phyloP scores from a whole-genome alignment of 208 protist species.

The Strigomonas culicis region DNA sequence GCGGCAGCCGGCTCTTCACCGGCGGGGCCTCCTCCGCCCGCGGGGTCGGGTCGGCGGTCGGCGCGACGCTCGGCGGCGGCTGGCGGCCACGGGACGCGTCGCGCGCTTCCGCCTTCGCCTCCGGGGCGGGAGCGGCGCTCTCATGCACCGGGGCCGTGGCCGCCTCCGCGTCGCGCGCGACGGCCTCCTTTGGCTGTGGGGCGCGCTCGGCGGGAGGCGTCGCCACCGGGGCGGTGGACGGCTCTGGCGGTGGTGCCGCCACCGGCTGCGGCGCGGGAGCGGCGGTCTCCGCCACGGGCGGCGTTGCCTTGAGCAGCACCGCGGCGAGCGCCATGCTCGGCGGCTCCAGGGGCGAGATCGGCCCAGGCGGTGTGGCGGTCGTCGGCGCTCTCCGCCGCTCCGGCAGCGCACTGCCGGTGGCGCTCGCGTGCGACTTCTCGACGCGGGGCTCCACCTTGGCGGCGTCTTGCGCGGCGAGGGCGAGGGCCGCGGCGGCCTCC shows the following conservation, averaged over 20 bases:
- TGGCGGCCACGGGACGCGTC: neutral
- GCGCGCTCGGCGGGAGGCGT: constrained; percentile 1
- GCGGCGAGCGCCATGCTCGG: too few relatives aligned
- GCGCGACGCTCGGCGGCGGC: constrained; percentile 7
- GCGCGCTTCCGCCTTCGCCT: neutral
- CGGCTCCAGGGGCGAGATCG: neutral
- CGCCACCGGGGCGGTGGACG: neutral
- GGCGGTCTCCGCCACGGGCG: neutral
- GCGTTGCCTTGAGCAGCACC: neutral
- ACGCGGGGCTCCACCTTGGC: neutral
- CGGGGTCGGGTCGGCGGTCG: neutral
- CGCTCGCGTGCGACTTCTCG: neutral
- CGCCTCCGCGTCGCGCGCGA: neutral
- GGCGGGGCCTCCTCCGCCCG: neutral
- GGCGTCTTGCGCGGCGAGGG: neutral
- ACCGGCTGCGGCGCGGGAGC: neutral
- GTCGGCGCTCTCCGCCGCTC: neutral
- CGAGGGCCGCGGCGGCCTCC: neutral
- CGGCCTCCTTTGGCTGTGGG: constrained; percentile 2
- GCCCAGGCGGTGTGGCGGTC: neutral
- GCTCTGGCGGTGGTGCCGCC: neutral
- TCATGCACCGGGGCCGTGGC: neutral
- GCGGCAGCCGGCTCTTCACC: constrained; percentile 4
- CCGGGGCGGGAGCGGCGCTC: neutral
- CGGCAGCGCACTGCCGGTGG: neutral